phyloP scores from a whole-genome alignment of 2,329 filamentous ascomycete species.

The Mycosphaerella sp. region DNA sequence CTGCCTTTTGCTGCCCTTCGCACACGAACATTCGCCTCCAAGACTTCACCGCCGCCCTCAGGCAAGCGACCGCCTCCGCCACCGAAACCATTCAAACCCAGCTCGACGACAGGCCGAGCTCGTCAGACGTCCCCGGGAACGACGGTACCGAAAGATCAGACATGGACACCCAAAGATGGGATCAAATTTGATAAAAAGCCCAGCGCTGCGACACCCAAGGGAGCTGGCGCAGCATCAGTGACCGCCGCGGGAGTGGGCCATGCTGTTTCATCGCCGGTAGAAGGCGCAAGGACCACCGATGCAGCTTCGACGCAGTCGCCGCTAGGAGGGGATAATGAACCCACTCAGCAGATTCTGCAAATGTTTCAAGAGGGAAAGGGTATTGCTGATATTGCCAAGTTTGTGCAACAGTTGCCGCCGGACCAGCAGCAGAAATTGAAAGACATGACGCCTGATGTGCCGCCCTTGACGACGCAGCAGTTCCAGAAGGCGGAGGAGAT shows the following conservation, averaged over 20 bases:
- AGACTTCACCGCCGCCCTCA: conserved; percentile 15
- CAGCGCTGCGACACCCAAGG: conserved; percentile 17
- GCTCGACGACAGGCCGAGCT: conserved; percentile 17
- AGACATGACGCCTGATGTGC: conserved; percentile 7
- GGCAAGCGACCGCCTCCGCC: conserved; percentile 11
- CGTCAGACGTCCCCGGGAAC: conserved; percentile 33
- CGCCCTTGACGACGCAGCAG: neutral
- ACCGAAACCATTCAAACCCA: conserved; percentile 17
- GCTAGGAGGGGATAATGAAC: conserved; percentile 10
- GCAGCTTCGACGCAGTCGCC: conserved; percentile 26
- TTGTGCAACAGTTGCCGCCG: conserved; percentile 8
- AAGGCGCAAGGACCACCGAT: conserved; percentile 34
- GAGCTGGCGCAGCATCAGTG: conserved; percentile 17
- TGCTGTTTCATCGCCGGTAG: conserved; percentile 23
- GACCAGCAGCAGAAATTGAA: conserved; percentile 10
- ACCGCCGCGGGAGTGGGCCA: conserved; percentile 6
- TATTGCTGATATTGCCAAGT: conserved; percentile 8
- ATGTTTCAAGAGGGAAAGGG: conserved; percentile 10
- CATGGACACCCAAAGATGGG: conserved; percentile 38
- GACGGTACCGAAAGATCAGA: conserved; percentile 33
- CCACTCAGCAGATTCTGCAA: conserved; percentile 25
- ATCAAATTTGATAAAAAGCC: conserved; percentile 34
- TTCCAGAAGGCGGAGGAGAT: conserved; percentile 2
- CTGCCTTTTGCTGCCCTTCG: conserved; percentile 21
- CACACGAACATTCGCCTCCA: conserved; percentile 23